Conservation (phyloP, 768 basidiomycete species). For the Amyloporia xantha region DNA sequence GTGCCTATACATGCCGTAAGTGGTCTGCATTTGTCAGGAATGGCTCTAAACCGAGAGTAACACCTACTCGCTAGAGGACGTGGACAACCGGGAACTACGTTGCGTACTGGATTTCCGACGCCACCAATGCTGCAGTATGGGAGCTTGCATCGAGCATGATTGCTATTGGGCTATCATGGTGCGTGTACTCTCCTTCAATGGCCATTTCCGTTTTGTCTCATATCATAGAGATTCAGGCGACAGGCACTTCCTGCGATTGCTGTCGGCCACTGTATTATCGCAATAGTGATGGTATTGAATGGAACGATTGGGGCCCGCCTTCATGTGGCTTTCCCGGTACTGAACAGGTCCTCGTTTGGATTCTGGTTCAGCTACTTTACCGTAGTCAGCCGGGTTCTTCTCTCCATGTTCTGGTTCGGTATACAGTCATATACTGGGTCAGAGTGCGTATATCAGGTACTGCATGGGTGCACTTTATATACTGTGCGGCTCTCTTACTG, state of each 20-base stretch:
- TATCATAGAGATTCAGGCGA: constrained; percentile 32
- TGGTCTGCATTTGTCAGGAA: neutral
- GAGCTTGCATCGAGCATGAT: constrained; percentile 70
- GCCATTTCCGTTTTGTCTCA: neutral
- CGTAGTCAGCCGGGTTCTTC: constrained; percentile 67
- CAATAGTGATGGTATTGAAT: constrained; percentile 68
- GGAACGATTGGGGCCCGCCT: constrained; percentile 73
- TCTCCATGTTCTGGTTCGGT: constrained; percentile 81
- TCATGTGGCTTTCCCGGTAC: constrained; percentile 68
- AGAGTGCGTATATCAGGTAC: constrained; percentile 64
- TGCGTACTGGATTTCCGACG: constrained; percentile 45
- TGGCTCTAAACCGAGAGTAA: neutral
- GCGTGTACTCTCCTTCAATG: constrained; percentile 9
- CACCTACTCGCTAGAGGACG: constrained; percentile 34
- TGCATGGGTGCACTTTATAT: neutral
- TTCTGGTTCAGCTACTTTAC: constrained; percentile 89
- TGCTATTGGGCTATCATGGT: constrained; percentile 69
- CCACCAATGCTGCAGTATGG: constrained; percentile 30
- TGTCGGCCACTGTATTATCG: constrained; percentile 66
- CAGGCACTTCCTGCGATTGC: constrained; percentile 67
- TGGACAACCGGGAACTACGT: constrained; percentile 67
- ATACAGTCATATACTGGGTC: constrained; percentile 56
- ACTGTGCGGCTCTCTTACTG: neutral
- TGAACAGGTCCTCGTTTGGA: constrained; percentile 83
- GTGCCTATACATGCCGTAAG: constrained; percentile 40